A percentile compares a stretch with the other conserved stretches of the same genome.
Evolutionary conservation across 192 early-diverging fungal genomes (phyloP).

Genomic region (Coemansia sp.): DNA sequence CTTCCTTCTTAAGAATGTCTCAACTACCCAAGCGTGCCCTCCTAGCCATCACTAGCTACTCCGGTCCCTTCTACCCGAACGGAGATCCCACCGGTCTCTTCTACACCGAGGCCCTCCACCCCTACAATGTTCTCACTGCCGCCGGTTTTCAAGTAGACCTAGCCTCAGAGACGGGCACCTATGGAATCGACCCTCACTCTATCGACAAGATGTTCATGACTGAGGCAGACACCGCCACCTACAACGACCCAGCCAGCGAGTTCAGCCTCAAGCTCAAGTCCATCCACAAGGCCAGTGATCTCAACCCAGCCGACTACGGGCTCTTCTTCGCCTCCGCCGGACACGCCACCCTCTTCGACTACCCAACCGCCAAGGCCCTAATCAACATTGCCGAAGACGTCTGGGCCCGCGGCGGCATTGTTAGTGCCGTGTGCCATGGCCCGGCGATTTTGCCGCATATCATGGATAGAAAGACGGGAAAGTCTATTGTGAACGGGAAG

Average conservation of each 20-base stretch:
- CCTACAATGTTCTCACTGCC: constrained; percentile 40
- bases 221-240: constrained; percentile 33
- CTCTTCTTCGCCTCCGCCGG: constrained; percentile 58
- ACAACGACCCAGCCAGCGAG: constrained; percentile 39
- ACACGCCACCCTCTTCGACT: constrained; percentile 57
- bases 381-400: constrained; percentile 56
- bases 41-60: constrained; percentile 54
- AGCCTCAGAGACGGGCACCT: constrained; percentile 56
- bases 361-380: constrained; percentile 47
- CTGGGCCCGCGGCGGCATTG: constrained; percentile 55
- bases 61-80: constrained; percentile 55
- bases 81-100: constrained; percentile 56
- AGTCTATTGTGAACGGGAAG: constrained; percentile 60
- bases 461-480: constrained; percentile 57
- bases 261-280: constrained; percentile 46
- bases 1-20: background rate
- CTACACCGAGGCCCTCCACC: constrained; percentile 58
- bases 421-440: constrained; percentile 60
- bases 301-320: constrained; percentile 52
- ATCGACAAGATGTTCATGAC: constrained; percentile 41
- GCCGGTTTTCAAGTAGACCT: constrained; percentile 57
- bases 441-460: constrained; percentile 65
- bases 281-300: constrained; percentile 50
- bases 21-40: constrained; percentile 53
- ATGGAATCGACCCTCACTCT: constrained; percentile 56